Evolutionary conservation across 129 eudicot genomes (phyloP).

Genomic region (Lactuca saligna): DNA sequence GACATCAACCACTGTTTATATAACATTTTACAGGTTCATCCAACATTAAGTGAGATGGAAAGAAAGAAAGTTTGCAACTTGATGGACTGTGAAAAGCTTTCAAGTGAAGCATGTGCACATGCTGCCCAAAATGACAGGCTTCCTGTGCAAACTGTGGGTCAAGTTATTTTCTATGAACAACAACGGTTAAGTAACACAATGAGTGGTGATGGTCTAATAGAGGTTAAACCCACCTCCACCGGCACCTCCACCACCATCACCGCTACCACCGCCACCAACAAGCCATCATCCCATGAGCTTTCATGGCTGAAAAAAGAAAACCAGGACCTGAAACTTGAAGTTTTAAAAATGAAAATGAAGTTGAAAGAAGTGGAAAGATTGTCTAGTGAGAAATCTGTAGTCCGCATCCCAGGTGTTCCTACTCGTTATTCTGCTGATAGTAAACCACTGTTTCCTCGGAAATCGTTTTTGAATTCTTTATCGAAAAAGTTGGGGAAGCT

Average conservation of each 20-base stretch:
- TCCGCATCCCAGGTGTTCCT: slow-evolving; percentile 39
- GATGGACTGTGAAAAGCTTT: slow-evolving; percentile 94
- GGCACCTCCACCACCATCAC: slow-evolving; percentile 4
- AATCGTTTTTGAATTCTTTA: slow-evolving; percentile 68
- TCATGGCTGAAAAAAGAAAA: slow-evolving; percentile 59
- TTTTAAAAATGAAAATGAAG: slow-evolving; percentile 63
- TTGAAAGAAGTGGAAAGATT: slow-evolving; percentile 57
- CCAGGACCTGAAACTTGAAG: slow-evolving; percentile 83
- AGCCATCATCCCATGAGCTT: slow-evolving; percentile 42
- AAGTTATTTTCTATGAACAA: slow-evolving; percentile 93
- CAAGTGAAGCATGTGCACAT: slow-evolving; percentile 93
- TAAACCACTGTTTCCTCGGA: slow-evolving; percentile 69
- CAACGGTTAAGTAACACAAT: slow-evolving; percentile 65
- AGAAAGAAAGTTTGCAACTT: slow-evolving; percentile 83
- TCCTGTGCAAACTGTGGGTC: slow-evolving; percentile 89
- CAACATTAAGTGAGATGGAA: slow-evolving; percentile 65
- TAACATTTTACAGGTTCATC: slow-evolving; percentile 72
- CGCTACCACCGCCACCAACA: slow-evolving; percentile 31
- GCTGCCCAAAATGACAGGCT: slow-evolving; percentile 96
- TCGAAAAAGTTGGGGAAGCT: slow-evolving; percentile 70
- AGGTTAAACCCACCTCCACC: slow-evolving; percentile 21
- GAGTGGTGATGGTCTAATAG: slow-evolving; percentile 36
- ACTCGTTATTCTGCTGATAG: slow-evolving; percentile 35
- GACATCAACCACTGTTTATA: too few relatives aligned
- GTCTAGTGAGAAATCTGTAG: slow-evolving; percentile 20